These are phyloP conservation scores for Zelopaecilomyces penicillatus DNA, from an alignment of 2,329 filamentous ascomycete species.

Conservation along the genomic window DNA sequence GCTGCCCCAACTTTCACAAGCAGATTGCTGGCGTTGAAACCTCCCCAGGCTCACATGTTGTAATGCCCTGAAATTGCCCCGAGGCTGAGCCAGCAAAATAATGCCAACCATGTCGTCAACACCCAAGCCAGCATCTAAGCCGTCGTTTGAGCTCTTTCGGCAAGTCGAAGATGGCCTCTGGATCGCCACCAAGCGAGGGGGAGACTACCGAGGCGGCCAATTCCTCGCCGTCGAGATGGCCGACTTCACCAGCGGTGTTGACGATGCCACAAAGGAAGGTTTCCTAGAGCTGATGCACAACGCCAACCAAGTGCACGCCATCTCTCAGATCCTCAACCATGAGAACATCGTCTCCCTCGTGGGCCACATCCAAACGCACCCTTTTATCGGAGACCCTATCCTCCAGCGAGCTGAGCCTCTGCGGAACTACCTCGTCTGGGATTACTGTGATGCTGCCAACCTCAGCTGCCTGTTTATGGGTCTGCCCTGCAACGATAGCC, in stretches of 20 bases:
- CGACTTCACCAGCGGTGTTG: conserved; percentile 8
- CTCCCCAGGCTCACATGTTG: neutral
- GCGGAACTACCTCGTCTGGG: conserved; percentile 36
- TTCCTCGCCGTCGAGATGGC: conserved; percentile 24
- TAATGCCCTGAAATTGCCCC: conserved; percentile 1
- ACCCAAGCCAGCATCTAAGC: neutral
- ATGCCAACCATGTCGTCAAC: too few relatives aligned
- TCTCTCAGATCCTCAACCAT: conserved; percentile 36
- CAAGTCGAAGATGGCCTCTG: conserved; percentile 19
- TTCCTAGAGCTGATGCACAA: conserved; percentile 20
- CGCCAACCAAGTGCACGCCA: conserved; percentile 19
- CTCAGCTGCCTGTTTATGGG: conserved; percentile 33
- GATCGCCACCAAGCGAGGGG: conserved; percentile 19
- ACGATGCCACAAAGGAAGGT: conserved; percentile 4
- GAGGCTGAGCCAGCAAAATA: too few relatives aligned
- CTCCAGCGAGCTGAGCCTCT: conserved; percentile 4
- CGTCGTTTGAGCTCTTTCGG: conserved; percentile 22
- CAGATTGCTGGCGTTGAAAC: neutral
- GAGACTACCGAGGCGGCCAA: conserved; percentile 21
- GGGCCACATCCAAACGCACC: conserved; percentile 24
- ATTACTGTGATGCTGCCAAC: conserved; percentile 44
- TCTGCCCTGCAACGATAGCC: conserved; percentile 10
- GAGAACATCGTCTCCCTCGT: conserved; percentile 39
- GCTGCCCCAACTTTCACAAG: too few relatives aligned
- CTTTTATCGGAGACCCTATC: conserved; percentile 8